These are phyloP conservation scores for Rhynchosporium secalis DNA, from an alignment of 2,329 filamentous ascomycete species.

Conservation along the genomic window DNA sequence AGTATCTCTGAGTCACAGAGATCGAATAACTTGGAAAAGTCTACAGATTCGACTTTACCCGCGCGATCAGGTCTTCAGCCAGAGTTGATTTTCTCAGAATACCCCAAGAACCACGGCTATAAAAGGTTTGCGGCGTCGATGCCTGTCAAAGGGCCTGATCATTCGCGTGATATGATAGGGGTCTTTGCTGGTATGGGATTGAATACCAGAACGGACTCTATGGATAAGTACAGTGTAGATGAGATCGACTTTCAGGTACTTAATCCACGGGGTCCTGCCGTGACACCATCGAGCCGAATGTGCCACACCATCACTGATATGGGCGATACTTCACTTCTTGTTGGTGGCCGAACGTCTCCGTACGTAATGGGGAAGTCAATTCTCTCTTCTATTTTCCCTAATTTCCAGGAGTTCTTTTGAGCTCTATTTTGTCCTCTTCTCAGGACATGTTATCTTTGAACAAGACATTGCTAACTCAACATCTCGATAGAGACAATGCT, in stretches of 20 bases:
- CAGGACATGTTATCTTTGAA: too few relatives aligned
- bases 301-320: conserved; percentile 76
- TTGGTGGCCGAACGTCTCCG: conserved; percentile 79
- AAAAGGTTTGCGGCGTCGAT: conserved; percentile 63
- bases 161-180: conserved; percentile 36
- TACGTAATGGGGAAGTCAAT: too few relatives aligned
- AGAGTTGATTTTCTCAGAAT: conserved; percentile 41
- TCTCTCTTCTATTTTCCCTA: too few relatives aligned
- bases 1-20: neutral
- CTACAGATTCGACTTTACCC: neutral
- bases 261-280: conserved; percentile 16
- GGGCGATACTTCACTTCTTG: conserved; percentile 59
- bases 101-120: conserved; percentile 46
- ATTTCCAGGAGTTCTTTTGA: too few relatives aligned
- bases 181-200: conserved; percentile 40
- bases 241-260: neutral
- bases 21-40: neutral
- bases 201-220: conserved; percentile 45
- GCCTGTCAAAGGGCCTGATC: conserved; percentile 42
- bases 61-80: neutral
- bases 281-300: conserved; percentile 54
- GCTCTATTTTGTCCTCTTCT: too few relatives aligned
- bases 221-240: conserved; percentile 48
- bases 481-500: conserved; percentile 47
- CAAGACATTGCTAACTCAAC: too few relatives aligned